Evolutionary conservation across 1,284 basidiomycete species (phyloP), one percentile per base, ranked within the genome.

Genomic region (Leccinum huronense): DNA sequence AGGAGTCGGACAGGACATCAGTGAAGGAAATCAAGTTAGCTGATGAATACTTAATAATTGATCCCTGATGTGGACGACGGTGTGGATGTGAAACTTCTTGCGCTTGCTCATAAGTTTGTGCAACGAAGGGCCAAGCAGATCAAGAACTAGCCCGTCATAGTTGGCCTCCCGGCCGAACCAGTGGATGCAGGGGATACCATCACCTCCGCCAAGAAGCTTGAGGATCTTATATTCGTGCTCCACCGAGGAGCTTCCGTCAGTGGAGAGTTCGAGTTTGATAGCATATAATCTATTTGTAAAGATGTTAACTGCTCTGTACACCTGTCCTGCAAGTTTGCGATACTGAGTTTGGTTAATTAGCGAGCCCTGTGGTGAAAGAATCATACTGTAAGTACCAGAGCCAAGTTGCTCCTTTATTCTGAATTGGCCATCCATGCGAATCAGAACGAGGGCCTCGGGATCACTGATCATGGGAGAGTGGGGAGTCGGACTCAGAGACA

Each of bases 201-300:
- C 31, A 16, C 10, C n/a, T 16, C n/a, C 11, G 10, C n/a, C 11
- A 16, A 56, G 31, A 7, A 16, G 5, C 31, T 56, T 56, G 27
- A 56, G n/a, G n/a, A 56, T 56, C 4, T 34, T 13, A 30, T 34
- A 56, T 56, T 56, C 33, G 34, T 56, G 55, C 33, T 56, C 55
- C 14, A 56, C 31, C n/a, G 33, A 56, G 7, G 55, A 56, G 16
- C 16, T 19, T 34, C 55, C 33, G 14, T 34, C n/a, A 13, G 10
- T 5, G 10, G 16, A 56, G 5, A 56, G 55, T 19, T 56, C n/a
- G 7, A 36, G 55, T 30, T 36, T 56, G 0, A 56, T 56, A 31
- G 53, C 55, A 8, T n/a, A 33, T 6, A n/a, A 56, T 13, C 11
- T 34, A 10, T 34, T 19, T 11, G 31, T 56, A 19, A 56, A 56